A percentile compares a stretch with the other conserved stretches of the same genome.
phyloP scores from a whole-genome alignment of 805 yeast genomes.

The Cyberlindnera meyerae region DNA sequence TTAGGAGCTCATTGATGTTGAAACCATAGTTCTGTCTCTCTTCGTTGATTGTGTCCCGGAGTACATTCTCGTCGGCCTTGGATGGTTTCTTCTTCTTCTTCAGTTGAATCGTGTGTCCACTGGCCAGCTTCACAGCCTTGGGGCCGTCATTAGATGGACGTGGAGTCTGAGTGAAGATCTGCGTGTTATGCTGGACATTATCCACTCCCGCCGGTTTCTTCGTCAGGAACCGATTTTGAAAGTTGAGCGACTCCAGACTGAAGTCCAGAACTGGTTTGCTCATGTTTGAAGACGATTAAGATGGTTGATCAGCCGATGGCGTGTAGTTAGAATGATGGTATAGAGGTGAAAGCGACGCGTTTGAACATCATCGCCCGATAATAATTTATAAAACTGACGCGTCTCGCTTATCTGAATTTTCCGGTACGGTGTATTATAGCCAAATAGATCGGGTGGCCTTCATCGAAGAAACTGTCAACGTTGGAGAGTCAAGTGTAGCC shows the following conservation, averaged over 20 bases:
- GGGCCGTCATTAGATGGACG: constrained; percentile 10
- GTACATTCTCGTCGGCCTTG: neutral
- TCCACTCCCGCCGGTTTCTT: neutral
- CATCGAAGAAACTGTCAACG: too few species aligned
- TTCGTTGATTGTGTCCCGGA: neutral
- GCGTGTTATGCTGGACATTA: too few species aligned
- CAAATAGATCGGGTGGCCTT: too few species aligned
- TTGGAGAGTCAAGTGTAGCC: too few species aligned
- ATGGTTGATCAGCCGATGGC: too few species aligned
- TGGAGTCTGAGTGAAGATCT: too few species aligned
- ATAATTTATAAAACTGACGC: too few species aligned
- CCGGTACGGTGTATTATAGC: too few species aligned
- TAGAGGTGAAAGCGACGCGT: too few species aligned
- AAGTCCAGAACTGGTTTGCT: constrained; percentile 20
- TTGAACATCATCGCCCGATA: too few species aligned
- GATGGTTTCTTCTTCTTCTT: constrained; percentile 7
- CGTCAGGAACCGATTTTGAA: constrained; percentile 17
- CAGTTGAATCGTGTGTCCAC: constrained; percentile 17
- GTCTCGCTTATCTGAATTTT: neutral
- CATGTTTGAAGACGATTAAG: too few species aligned
- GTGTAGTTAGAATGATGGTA: too few species aligned
- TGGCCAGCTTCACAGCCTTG: constrained; percentile 15
- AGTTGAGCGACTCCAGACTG: constrained; percentile 17
- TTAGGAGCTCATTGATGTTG: constrained; percentile 32
- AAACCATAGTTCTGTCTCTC: constrained; percentile 30